A percentile compares a stretch with the other conserved stretches of the same genome.
These are phyloP conservation scores for Microthlaspi erraticum DNA, from an alignment of 345 rosid genomes.

Conservation along the genomic window DNA sequence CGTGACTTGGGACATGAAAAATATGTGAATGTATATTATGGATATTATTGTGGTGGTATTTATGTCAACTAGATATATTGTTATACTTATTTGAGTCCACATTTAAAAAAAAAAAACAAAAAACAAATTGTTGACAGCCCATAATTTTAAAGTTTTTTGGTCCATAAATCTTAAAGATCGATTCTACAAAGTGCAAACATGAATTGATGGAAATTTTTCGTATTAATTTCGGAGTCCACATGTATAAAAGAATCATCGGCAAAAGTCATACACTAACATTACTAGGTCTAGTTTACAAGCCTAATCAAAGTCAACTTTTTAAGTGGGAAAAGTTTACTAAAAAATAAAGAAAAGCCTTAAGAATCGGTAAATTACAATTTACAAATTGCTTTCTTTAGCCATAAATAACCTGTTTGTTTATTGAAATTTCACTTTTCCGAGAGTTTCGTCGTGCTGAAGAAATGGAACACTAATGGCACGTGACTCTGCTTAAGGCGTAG, in stretches of 20 bases:
- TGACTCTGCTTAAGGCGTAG: conserved; percentile 45
- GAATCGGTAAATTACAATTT: conserved; percentile 1
- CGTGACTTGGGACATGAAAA: conserved; percentile 36
- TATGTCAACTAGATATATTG: conserved; percentile 19
- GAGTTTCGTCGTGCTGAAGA: conserved; percentile 46
- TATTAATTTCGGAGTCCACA: background rate
- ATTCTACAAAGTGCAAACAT: conserved; percentile 4
- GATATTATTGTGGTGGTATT: conserved; percentile 27
- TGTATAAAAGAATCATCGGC: background rate
- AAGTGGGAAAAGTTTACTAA: background rate
- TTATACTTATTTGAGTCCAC: background rate
- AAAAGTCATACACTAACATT: conserved; percentile 8
- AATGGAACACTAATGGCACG: conserved; percentile 37
- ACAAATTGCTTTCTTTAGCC: background rate
- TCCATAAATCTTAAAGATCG: background rate
- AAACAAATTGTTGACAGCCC: background rate
- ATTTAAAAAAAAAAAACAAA: background rate
- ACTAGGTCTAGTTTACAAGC: no score
- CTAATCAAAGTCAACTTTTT: conserved; percentile 15
- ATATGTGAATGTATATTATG: conserved; percentile 34
- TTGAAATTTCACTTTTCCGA: background rate
- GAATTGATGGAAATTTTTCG: background rate
- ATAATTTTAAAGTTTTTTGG: background rate
- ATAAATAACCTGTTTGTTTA: background rate
- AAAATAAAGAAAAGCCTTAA: background rate